Conservation (phyloP, 306 rosid species). For the Hylodesmum podocarpum region DNA sequence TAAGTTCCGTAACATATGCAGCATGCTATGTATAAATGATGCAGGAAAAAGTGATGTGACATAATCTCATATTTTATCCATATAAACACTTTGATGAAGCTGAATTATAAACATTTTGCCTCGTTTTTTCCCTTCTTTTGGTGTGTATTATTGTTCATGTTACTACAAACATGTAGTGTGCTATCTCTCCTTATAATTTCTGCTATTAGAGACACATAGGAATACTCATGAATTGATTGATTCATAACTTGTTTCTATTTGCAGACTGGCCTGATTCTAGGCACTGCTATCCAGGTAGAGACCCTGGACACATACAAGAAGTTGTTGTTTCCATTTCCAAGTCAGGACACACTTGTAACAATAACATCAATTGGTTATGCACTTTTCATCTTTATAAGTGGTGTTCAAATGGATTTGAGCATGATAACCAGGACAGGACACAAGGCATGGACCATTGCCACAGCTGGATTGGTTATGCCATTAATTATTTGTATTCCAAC, state of each 20-base stretch:
- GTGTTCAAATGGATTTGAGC: conserved; percentile 58
- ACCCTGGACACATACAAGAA: neutral
- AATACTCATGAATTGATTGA: neutral
- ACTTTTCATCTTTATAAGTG: conserved; percentile 42
- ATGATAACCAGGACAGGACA: conserved; percentile 45
- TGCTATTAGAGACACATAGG: neutral
- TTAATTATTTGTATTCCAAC: neutral
- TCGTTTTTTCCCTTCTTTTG: neutral
- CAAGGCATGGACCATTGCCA: conserved; percentile 37
- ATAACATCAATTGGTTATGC: conserved; percentile 44
- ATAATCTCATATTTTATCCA: neutral
- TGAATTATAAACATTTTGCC: neutral
- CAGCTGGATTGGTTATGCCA: conserved; percentile 27
- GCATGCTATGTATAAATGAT: neutral
- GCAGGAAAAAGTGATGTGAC: neutral
- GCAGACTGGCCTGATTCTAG: conserved; percentile 56
- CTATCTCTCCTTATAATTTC: neutral
- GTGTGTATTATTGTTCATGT: neutral
- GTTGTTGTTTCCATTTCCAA: conserved; percentile 31
- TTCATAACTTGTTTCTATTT: neutral
- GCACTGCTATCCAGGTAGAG: conserved; percentile 29
- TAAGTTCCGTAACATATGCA: too few species aligned
- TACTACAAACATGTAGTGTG: neutral
- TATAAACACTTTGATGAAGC: neutral
- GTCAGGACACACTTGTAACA: conserved; percentile 40